Evolutionary conservation across 495 filamentous ascomycete genomes (phyloP).

Genomic region (Choiromyces venosus): DNA sequence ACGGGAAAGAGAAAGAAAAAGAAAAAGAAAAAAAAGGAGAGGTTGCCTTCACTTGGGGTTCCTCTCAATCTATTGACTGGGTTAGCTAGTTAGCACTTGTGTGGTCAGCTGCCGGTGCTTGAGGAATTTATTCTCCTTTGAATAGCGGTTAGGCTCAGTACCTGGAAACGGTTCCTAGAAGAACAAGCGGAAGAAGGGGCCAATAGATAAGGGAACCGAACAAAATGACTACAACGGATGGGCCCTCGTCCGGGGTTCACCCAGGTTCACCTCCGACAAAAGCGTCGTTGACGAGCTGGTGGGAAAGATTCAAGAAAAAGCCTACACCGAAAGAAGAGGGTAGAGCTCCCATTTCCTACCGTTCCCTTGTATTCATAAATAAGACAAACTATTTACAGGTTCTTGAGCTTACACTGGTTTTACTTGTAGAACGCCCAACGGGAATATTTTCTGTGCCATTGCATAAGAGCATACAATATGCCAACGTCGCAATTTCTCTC

Average conservation of each 20-base stretch:
- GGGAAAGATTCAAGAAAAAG: constrained; percentile 66
- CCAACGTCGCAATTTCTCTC: constrained; percentile 96
- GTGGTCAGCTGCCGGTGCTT: background rate
- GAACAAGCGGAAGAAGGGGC: background rate
- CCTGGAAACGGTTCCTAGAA: background rate
- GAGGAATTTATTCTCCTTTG: background rate
- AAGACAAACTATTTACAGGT: background rate
- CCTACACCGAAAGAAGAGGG: constrained; percentile 55
- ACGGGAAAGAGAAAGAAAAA: constrained; percentile 5
- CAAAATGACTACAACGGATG: constrained; percentile 20
- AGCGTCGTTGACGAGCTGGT: constrained; percentile 66
- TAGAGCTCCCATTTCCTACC: background rate
- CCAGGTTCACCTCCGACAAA: constrained; percentile 56
- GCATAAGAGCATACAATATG: constrained; percentile 90
- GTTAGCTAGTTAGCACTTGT: background rate
- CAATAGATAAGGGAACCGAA: constrained; percentile 18
- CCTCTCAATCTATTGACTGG: background rate
- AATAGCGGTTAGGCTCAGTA: background rate
- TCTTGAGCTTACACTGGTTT: constrained; percentile 11
- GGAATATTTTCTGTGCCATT: constrained; percentile 91
- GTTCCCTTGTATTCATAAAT: background rate
- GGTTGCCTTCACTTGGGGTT: background rate
- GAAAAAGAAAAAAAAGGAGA: constrained; percentile 8
- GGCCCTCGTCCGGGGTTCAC: constrained; percentile 14
- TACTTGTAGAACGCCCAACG: constrained; percentile 18